Evolutionary conservation across 2,329 filamentous ascomycete genomes (phyloP), one percentile per base, ranked within the genome.

Genomic region (Colletotrichum cordylinicola): DNA sequence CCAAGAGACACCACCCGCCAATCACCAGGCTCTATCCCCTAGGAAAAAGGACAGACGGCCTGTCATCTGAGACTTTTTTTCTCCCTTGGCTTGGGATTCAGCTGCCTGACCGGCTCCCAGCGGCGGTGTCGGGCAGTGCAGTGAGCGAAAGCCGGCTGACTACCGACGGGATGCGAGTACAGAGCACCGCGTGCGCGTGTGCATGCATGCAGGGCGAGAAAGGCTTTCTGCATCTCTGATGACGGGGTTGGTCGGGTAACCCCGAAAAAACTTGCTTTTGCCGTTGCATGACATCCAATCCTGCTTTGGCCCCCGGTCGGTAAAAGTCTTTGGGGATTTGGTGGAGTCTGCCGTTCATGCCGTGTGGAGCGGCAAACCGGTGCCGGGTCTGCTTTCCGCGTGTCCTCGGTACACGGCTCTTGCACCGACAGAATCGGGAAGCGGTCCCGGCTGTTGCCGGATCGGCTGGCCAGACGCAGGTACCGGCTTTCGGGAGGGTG

Each of bases 261-360:
- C 27, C 24, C 13, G 4, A 60, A 31, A 39, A 67, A 67, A 56
- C 65, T 67, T 67, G 65, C 65, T 67, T 58, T 67, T 67, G 29
- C 65, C n/a, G 65, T 37, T 35, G 31, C 43, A 35, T 33, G 35
- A 1, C 31, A 8, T 39, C 2, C 33, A 58, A 60, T 29, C 66
- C 66, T 60, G 66, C 18, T 69, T 69, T 39, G 66, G 21, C 3
- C 52, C 48, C 66, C 31, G 66, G 66, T 68, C 48, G 66, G 48
- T n/a, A 24, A 52, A 21, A 58, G 15, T 16, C 7, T 29, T 58
- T 10, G 35, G 16, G 52, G 48, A 12, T 24, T 62, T 62, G 31
- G 31, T 62, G 58, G 58, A 35, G 31, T 21, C 31, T 13, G 31
- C 31, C n/a, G 16, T 61, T 33, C 10, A n/a, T 61, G 29, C 58